phyloP scores from a whole-genome alignment of 1,284 basidiomycete species.

The Tilletia walkeri region DNA sequence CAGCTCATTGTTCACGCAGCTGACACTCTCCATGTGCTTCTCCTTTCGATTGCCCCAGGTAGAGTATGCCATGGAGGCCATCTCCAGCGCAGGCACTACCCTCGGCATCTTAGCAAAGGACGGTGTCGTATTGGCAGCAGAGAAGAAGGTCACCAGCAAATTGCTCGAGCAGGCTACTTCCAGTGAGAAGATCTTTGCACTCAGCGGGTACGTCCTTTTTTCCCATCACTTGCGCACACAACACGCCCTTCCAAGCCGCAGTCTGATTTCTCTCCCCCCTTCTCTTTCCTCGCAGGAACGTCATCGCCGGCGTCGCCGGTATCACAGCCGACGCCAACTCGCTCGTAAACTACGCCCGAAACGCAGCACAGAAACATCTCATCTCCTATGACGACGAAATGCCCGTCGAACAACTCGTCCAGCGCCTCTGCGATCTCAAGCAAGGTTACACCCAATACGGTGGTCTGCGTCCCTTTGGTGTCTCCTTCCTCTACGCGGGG shows the following conservation, averaged over 20 bases:
- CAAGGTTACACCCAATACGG: constrained; percentile 98
- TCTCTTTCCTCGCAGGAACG: constrained; percentile 67
- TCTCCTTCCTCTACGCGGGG: constrained; percentile 91
- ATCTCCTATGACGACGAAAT: constrained; percentile 94
- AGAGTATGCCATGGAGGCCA: constrained; percentile 99
- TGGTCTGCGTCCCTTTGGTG: constrained; percentile 95
- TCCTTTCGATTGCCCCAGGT: constrained; percentile 61
- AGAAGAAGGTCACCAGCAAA: constrained; percentile 99
- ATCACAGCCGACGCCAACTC: constrained; percentile 97
- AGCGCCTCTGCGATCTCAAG: constrained; percentile 92
- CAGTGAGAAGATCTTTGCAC: constrained; percentile 93
- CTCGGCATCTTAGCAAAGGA: constrained; percentile 84
- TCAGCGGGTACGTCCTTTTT: constrained; percentile 66
- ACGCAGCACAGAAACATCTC: constrained; percentile 81
- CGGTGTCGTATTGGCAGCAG: constrained; percentile 94
- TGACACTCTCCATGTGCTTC: neutral
- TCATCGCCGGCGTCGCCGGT: constrained; percentile 90
- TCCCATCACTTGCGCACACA: no score
- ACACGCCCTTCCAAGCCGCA: neutral
- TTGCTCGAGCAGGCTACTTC: constrained; percentile 86
- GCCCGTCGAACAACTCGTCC: constrained; percentile 91
- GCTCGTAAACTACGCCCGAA: constrained; percentile 88
- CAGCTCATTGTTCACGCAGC: neutral
- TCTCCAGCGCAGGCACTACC: constrained; percentile 93
- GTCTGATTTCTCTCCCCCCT: constrained; percentile 3